These are phyloP conservation scores for Aquilaria agallochum DNA, from an alignment of 441 rosid species.

Conservation along the genomic window DNA sequence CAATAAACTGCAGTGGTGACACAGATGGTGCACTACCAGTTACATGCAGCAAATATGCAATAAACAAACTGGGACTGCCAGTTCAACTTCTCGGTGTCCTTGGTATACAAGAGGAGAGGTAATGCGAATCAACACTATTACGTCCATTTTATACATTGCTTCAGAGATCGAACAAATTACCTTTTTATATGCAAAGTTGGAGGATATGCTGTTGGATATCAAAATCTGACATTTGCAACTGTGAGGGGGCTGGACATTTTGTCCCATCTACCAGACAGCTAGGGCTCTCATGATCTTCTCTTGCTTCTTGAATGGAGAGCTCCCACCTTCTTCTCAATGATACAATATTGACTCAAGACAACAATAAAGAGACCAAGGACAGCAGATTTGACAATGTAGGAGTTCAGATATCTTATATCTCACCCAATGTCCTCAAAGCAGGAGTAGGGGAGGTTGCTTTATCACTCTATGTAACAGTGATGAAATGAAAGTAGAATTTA, in stretches of 20 bases:
- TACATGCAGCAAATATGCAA: slow-evolving; percentile 22
- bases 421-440: no score
- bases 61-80: slow-evolving; percentile 19
- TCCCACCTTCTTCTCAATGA: slow-evolving; percentile 13
- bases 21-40: slow-evolving; percentile 29
- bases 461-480: no score
- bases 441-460: no score
- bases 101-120: slow-evolving; percentile 33
- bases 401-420: no score
- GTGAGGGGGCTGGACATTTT: slow-evolving; percentile 29
- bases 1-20: slow-evolving; percentile 20
- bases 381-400: no score
- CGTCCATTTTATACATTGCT: background rate
- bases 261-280: slow-evolving; percentile 29
- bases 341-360: no score
- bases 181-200: slow-evolving; percentile 19
- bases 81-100: slow-evolving; percentile 24
- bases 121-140: background rate
- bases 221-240: slow-evolving; percentile 23
- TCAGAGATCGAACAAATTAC: background rate
- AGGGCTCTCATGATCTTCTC: slow-evolving; percentile 20
- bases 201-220: slow-evolving; percentile 17
- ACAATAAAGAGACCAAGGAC: no score
- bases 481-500: no score
- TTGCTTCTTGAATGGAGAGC: slow-evolving; percentile 16